Percentiles rank a stretch among this genome's conserved stretches.
Evolutionary conservation across 495 filamentous ascomycete genomes (phyloP).

Genomic region (Copromyces sp.): DNA sequence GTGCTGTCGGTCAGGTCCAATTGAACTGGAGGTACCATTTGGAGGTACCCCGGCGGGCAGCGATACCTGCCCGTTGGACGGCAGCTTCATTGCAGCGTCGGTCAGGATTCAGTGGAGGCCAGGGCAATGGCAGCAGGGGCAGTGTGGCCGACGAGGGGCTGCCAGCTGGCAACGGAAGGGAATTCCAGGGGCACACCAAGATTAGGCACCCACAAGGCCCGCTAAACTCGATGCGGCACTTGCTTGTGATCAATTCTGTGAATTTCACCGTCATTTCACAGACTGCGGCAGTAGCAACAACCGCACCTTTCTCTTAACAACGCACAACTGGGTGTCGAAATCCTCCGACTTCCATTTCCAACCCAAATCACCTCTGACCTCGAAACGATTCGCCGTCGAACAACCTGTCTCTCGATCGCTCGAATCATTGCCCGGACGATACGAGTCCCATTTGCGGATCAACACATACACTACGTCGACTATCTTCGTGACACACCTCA

Average conservation of each 20-base stretch:
- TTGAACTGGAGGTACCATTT: background rate
- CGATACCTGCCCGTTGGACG: background rate
- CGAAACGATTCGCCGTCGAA: background rate
- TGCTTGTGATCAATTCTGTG: background rate
- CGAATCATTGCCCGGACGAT: background rate
- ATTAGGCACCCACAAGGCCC: background rate
- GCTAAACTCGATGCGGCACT: background rate
- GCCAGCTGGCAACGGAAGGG: conserved; percentile 13
- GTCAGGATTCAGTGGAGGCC: background rate
- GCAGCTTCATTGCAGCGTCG: background rate
- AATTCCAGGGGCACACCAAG: background rate
- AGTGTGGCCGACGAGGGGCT: conserved; percentile 11
- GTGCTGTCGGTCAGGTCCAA: background rate
- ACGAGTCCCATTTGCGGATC: background rate
- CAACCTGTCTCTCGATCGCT: background rate
- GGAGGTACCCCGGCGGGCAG: background rate
- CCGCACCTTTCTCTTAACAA: background rate
- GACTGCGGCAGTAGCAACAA: background rate
- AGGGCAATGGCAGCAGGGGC: background rate
- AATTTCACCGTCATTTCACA: background rate
- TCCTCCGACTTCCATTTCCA: background rate
- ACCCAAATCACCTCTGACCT: background rate
- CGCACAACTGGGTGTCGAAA: background rate
- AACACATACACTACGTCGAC: background rate
- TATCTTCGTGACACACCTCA: background rate